phyloP scores from a whole-genome alignment of 2,329 filamentous ascomycete genomes.

The Cercospora janseana region DNA sequence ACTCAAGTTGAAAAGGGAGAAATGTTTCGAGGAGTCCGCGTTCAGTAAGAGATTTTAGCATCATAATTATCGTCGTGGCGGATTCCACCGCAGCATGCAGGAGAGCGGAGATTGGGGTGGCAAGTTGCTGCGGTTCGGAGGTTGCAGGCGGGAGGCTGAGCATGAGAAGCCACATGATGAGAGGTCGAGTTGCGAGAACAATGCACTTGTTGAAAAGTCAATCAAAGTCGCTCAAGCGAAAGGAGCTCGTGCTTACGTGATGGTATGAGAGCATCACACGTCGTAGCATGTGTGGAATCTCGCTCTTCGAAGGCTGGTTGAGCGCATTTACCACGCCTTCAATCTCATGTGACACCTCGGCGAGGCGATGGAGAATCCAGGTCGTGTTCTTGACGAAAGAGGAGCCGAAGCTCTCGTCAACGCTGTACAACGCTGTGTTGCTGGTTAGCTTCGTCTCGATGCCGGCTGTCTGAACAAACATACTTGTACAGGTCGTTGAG shows the following conservation, averaged over 20 bases:
- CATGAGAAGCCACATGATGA: constrained; percentile 20
- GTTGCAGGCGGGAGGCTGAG: constrained; percentile 13
- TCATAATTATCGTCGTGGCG: constrained; percentile 13
- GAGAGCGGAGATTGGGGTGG: constrained; percentile 16
- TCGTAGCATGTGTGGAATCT: constrained; percentile 15
- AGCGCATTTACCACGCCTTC: constrained; percentile 15
- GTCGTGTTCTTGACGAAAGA: constrained; percentile 23
- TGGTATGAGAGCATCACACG: constrained; percentile 20
- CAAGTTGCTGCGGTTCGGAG: constrained; percentile 16
- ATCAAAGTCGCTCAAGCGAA: background rate
- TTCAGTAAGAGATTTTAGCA: constrained; percentile 9
- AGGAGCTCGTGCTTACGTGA: background rate
- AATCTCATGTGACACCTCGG: constrained; percentile 28
- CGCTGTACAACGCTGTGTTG: constrained; percentile 3
- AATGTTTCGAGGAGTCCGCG: constrained; percentile 23
- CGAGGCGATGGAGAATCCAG: constrained; percentile 26
- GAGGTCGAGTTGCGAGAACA: constrained; percentile 38
- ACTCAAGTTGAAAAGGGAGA: constrained; percentile 29
- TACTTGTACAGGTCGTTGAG: constrained; percentile 17
- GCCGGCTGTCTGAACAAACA: background rate
- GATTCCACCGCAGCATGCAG: constrained; percentile 16
- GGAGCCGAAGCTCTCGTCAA: constrained; percentile 11
- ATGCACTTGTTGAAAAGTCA: constrained; percentile 14
- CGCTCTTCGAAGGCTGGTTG: constrained; percentile 6
- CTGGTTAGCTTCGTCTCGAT: background rate